Evolutionary conservation across 208 protist species (phyloP).

Genomic region (Crithidia expoeki): DNA sequence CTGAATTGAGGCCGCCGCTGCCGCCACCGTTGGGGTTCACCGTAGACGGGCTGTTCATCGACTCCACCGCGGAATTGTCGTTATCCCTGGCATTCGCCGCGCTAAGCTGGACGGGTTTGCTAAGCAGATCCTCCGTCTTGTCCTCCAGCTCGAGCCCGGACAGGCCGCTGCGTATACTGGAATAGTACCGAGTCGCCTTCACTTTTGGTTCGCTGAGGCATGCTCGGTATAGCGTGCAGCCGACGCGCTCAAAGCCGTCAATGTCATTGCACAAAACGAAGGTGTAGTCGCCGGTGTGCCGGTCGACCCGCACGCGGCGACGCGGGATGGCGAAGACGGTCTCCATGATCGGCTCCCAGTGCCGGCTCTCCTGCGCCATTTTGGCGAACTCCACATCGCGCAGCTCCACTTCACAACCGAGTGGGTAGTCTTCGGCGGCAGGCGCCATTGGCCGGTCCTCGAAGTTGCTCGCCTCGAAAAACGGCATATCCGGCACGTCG

Average conservation of each 20-base stretch:
- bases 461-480: conserved; percentile 70
- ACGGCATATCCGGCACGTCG: conserved; percentile 66
- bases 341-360: conserved; percentile 85
- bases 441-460: conserved; percentile 77
- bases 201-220: conserved; percentile 84
- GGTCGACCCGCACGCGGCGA: conserved; percentile 64
- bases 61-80: not conserved
- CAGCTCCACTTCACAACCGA: conserved; percentile 85
- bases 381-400: conserved; percentile 72
- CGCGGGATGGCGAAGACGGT: conserved; percentile 62
- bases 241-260: conserved; percentile 58
- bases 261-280: conserved; percentile 75
- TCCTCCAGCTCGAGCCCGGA: conserved; percentile 30
- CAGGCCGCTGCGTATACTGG: conserved; percentile 34
- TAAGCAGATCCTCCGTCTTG: conserved; percentile 27
- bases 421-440: conserved; percentile 77
- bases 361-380: conserved; percentile 58
- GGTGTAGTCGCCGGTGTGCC: conserved; percentile 85
- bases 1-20: not conserved
- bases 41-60: not conserved
- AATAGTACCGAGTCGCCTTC: conserved; percentile 72
- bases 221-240: conserved; percentile 85
- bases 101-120: conserved; percentile 22
- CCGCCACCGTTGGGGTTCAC: not conserved
- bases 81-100: conserved; percentile 8